Evolutionary conservation across 208 protist species (phyloP), one percentile per base, ranked within the genome.

Genomic region (Porcisia deanei): DNA sequence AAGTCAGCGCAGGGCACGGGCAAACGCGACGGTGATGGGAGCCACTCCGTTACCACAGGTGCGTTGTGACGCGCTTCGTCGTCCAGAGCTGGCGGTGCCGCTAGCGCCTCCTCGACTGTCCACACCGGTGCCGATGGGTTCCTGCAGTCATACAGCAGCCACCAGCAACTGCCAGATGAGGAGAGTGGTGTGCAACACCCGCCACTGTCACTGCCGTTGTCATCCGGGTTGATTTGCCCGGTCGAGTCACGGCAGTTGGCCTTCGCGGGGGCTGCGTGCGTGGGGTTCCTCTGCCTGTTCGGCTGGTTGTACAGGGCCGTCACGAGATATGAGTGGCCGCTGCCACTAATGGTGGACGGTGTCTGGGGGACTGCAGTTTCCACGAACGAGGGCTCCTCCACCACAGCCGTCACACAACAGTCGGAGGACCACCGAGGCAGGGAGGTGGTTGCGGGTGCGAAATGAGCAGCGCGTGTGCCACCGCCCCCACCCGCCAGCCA

Each of bases 71-170:
- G 57, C 22, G 43, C 18, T 8, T n/a, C 54, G n/a, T 47, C 54
- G 41, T 53, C 34, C 10, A 73, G 54, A 30, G 34, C 20, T 0
- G 69, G 55, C 20, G 69, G 54, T 22, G 7, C 54, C 37, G 18
- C 41, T 37, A 60, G 54, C 9, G 76, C 57, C 39, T 61, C 63
- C 30, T 61, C 71, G 3, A 45, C 77, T 12, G 45, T 52, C 77
- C 77, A 81, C 45, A 81, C 77, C 45, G 77, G 77, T 12, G 7
- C 45, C 0, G 71, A 73, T 12, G 77, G 55, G 34, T 77, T 73
- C 7, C 77, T 72, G 53, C 64, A 63, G 71, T 81, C 77, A 30
- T 81, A 81, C 43, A 81, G 64, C 64, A 81, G 37, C 63, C 71
- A 76, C 65, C 71, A 77, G 22, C 49, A 73, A 30, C 30, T 73